These are phyloP conservation scores for Phoma sp. DNA, from an alignment of 2,329 filamentous ascomycete species.

Conservation along the genomic window DNA sequence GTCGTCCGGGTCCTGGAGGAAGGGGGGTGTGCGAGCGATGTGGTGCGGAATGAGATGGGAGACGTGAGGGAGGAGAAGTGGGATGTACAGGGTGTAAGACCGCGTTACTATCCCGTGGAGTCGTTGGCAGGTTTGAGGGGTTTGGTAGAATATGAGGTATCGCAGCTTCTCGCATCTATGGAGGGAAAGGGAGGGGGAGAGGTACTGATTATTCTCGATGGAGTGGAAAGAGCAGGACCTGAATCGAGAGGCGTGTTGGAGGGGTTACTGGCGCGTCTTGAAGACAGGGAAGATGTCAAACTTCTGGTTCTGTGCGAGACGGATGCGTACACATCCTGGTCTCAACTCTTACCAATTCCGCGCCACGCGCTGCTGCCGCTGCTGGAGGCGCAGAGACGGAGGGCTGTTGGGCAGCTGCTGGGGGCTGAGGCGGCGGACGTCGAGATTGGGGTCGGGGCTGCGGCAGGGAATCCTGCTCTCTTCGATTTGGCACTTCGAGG, in stretches of 20 bases:
- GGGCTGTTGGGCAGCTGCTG: not conserved
- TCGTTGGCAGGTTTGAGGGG: not conserved
- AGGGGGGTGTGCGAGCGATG: not conserved
- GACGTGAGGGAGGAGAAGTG: not conserved
- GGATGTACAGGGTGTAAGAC: not conserved
- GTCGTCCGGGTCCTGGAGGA: not conserved
- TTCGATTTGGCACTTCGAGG: not conserved
- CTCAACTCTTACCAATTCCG: not conserved
- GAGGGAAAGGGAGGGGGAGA: not conserved
- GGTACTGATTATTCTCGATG: not conserved
- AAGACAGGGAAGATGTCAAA: not conserved
- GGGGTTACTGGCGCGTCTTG: not conserved
- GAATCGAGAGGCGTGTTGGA: not conserved
- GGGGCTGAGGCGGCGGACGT: not conserved
- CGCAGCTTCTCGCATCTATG: not conserved
- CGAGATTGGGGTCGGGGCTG: not conserved
- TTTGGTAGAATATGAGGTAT: not conserved
- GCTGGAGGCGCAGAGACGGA: not conserved
- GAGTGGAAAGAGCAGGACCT: not conserved
- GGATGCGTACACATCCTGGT: not conserved
- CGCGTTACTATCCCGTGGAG: not conserved
- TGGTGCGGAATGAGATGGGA: not conserved
- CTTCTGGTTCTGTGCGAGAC: not conserved
- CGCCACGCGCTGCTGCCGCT: not conserved
- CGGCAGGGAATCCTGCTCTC: not conserved